Percentiles rank a stretch among this genome's conserved stretches.
phyloP scores from a whole-genome alignment of 1,284 basidiomycete genomes.

The Xerocomus amazonicus region DNA sequence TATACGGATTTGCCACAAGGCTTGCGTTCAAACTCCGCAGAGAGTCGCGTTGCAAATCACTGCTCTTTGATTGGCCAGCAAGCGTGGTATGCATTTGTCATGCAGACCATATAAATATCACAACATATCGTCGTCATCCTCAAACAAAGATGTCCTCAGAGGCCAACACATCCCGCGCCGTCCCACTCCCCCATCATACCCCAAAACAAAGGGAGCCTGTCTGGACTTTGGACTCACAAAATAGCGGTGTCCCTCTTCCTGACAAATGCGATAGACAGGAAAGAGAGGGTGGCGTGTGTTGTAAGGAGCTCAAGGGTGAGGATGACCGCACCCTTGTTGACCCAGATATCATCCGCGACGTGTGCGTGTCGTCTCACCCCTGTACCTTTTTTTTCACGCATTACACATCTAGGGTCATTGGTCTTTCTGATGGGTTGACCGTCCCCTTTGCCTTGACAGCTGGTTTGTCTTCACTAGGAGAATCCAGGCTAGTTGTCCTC shows the following conservation, averaged over 20 bases:
- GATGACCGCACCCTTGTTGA: conserved; percentile 79
- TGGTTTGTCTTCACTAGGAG: conserved; percentile 87
- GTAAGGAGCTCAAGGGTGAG: conserved; percentile 74
- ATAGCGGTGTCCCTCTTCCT: conserved; percentile 42
- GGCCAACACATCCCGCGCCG: conserved; percentile 6
- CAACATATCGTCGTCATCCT: background rate
- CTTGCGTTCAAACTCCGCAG: background rate
- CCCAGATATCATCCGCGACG: conserved; percentile 82
- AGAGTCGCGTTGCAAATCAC: background rate
- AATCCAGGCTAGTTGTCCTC: conserved; percentile 84
- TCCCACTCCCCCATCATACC: conserved; percentile 17
- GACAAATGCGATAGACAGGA: conserved; percentile 59
- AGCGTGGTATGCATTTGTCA: background rate
- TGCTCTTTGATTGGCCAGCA: background rate
- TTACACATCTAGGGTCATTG: conserved; percentile 68
- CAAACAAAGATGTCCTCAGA: conserved; percentile 20
- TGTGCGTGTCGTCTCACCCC: conserved; percentile 46
- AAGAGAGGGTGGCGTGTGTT: conserved; percentile 66
- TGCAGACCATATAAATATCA: conserved; percentile 15
- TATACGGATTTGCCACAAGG: too few relatives aligned
- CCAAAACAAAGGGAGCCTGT: conserved; percentile 45
- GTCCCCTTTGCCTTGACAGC: conserved; percentile 90
- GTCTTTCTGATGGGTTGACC: conserved; percentile 93
- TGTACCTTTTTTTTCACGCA: conserved; percentile 3
- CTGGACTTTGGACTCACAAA: conserved; percentile 54